A percentile compares a stretch with the other conserved stretches of the same genome.
Evolutionary conservation across 2,329 filamentous ascomycete species (phyloP).

Genomic region (Aspergillus arachidicola): DNA sequence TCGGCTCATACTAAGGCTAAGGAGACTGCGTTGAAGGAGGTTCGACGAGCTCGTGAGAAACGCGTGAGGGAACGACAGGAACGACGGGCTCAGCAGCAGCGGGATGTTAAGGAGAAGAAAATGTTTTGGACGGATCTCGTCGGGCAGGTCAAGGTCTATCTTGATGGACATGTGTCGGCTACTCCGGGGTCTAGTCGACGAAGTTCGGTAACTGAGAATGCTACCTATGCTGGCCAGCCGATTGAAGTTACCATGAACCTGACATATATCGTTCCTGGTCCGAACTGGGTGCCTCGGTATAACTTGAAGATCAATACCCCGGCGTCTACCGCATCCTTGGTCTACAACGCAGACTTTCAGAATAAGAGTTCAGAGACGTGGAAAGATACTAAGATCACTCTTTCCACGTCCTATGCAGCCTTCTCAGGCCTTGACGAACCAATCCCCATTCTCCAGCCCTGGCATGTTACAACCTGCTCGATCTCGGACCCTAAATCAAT

Average conservation of each 20-base stretch:
- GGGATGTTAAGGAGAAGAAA: conserved; percentile 34
- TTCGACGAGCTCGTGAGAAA: conserved; percentile 24
- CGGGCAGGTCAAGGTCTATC: conserved; percentile 38
- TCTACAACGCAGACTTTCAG: conserved; percentile 64
- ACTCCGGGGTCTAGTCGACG: conserved; percentile 19
- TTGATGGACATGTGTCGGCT: conserved; percentile 31
- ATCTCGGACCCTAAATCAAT: conserved; percentile 10
- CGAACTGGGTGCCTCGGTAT: conserved; percentile 64
- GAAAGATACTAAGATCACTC: conserved; percentile 60
- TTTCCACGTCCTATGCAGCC: conserved; percentile 66
- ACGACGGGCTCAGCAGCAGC: conserved; percentile 27
- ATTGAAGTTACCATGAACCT: conserved; percentile 46
- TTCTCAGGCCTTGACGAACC: conserved; percentile 59
- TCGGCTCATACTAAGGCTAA: conserved; percentile 17
- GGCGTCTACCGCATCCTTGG: conserved; percentile 54
- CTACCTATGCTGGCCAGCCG: conserved; percentile 25
- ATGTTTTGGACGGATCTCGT: conserved; percentile 40
- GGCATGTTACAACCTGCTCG: conserved; percentile 53
- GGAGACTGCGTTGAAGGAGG: conserved; percentile 24
- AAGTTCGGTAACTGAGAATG: conserved; percentile 21
- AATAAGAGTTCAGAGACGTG: conserved; percentile 67
- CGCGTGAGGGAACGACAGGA: conserved; percentile 10
- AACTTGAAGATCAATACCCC: conserved; percentile 63
- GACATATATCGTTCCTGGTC: conserved; percentile 61
- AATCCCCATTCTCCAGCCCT: conserved; percentile 59